phyloP scores from a whole-genome alignment of 2,329 filamentous ascomycete genomes.

The Nemania serpens region DNA sequence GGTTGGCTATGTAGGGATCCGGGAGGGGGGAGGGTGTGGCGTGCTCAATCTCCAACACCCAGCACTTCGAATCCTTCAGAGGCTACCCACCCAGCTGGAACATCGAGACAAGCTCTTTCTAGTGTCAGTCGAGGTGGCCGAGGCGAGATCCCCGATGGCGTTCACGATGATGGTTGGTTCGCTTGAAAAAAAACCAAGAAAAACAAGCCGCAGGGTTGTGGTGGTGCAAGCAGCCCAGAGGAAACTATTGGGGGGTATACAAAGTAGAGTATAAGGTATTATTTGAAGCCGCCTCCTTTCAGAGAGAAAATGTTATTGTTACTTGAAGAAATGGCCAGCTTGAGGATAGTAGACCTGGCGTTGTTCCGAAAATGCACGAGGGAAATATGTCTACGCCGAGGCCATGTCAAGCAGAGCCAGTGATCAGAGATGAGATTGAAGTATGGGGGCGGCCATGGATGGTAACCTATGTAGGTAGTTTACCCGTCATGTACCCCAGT shows the following conservation, averaged over 20 bases:
- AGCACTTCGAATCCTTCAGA: constrained; percentile 18
- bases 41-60: constrained; percentile 27
- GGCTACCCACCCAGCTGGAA: constrained; percentile 9
- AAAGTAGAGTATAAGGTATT: too few relatives aligned
- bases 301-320: too few relatives aligned
- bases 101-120: constrained; percentile 14
- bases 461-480: not conserved
- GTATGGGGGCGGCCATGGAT: not conserved
- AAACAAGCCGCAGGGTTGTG: not conserved
- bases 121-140: not conserved
- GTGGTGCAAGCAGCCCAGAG: too few relatives aligned
- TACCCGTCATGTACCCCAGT: constrained; percentile 8
- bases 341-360: too few relatives aligned
- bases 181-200: not conserved
- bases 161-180: not conserved
- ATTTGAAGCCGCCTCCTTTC: too few relatives aligned
- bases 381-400: too few relatives aligned
- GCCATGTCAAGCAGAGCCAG: too few relatives aligned
- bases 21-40: constrained; percentile 15
- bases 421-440: not conserved
- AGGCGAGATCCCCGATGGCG: not conserved
- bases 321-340: too few relatives aligned
- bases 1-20: constrained; percentile 21
- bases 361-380: too few relatives aligned
- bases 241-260: too few relatives aligned